Evolutionary conservation across 331 rosid genomes (phyloP).

Genomic region (Rosa hybrid): DNA sequence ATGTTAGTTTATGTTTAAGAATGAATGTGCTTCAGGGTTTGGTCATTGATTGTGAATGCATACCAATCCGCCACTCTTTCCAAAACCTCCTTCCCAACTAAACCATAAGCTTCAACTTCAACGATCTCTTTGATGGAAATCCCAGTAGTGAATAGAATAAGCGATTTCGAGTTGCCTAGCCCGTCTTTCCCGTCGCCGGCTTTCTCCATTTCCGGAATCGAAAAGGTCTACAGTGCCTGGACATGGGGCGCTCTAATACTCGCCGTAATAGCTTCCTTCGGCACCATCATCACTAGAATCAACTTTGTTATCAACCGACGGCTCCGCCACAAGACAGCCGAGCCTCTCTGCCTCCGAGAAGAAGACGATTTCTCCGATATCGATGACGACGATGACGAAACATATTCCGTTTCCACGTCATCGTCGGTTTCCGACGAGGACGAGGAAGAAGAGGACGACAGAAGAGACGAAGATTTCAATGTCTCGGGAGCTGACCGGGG

Average conservation of each 20-base stretch:
- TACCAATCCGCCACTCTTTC: too few relatives aligned
- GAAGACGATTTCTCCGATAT: too few relatives aligned
- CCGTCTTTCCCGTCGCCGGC: conserved; percentile 45
- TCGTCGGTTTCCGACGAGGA: conserved; percentile 29
- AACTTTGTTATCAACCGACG: too few relatives aligned
- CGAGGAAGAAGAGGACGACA: conserved; percentile 14
- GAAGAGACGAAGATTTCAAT: conserved; percentile 40
- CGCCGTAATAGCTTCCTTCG: too few relatives aligned
- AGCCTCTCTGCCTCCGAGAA: too few relatives aligned
- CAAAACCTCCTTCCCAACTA: too few relatives aligned
- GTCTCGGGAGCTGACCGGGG: conserved; percentile 43
- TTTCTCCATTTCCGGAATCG: conserved; percentile 32
- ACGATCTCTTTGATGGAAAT: conserved; percentile 49
- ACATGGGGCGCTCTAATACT: conserved; percentile 87
- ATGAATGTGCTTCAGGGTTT: background rate
- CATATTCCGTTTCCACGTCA: conserved; percentile 26
- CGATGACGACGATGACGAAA: too few relatives aligned
- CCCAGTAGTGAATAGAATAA: conserved; percentile 64
- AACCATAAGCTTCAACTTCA: too few relatives aligned
- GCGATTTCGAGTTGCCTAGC: conserved; percentile 48
- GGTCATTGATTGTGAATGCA: background rate
- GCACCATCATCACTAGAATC: too few relatives aligned
- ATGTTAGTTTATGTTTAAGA: background rate
- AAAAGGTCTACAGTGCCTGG: conserved; percentile 49
- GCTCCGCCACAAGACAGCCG: too few relatives aligned